Conservation (phyloP, 805 yeast species). For the Saturnispora dispora region DNA sequence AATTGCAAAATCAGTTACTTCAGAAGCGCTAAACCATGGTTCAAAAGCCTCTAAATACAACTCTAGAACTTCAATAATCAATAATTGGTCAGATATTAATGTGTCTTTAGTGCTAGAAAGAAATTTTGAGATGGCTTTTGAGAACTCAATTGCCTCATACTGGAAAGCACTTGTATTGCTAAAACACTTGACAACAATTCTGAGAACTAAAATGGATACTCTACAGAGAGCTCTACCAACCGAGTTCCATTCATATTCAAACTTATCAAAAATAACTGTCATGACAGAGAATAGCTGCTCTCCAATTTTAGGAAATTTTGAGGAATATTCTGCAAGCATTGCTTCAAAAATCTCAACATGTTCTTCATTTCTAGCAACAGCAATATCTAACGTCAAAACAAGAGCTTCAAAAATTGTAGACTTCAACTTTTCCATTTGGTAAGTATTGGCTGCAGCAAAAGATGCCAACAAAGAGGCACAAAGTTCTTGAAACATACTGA, state of each 20-base stretch:
- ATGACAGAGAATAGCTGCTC: slow-evolving; percentile 38
- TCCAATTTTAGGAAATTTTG: slow-evolving; percentile 42
- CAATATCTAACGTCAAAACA: slow-evolving; percentile 51
- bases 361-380: slow-evolving; percentile 58
- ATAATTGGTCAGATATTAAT: slow-evolving; percentile 53
- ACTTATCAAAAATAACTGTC: slow-evolving; percentile 38
- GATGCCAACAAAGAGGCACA: slow-evolving; percentile 31
- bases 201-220: slow-evolving; percentile 42
- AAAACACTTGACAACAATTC: slow-evolving; percentile 26
- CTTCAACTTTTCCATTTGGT: slow-evolving; percentile 21
- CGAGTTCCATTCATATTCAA: slow-evolving; percentile 49
- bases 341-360: slow-evolving; percentile 48
- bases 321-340: slow-evolving; percentile 30
- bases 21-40: slow-evolving; percentile 30
- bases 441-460: slow-evolving; percentile 17
- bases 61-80: slow-evolving; percentile 52
- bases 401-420: slow-evolving; percentile 42
- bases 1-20: slow-evolving; percentile 34
- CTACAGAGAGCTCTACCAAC: slow-evolving; percentile 59
- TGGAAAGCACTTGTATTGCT: slow-evolving; percentile 10
- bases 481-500: slow-evolving; percentile 56
- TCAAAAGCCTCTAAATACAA: slow-evolving; percentile 40
- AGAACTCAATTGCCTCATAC: slow-evolving; percentile 22
- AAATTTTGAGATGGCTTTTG: slow-evolving; percentile 33
- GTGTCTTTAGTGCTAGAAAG: slow-evolving; percentile 37